Percentiles rank a stretch among this genome's conserved stretches.
Evolutionary conservation across 2,329 filamentous ascomycete genomes (phyloP).

Genomic region (Colletotrichum musae): DNA sequence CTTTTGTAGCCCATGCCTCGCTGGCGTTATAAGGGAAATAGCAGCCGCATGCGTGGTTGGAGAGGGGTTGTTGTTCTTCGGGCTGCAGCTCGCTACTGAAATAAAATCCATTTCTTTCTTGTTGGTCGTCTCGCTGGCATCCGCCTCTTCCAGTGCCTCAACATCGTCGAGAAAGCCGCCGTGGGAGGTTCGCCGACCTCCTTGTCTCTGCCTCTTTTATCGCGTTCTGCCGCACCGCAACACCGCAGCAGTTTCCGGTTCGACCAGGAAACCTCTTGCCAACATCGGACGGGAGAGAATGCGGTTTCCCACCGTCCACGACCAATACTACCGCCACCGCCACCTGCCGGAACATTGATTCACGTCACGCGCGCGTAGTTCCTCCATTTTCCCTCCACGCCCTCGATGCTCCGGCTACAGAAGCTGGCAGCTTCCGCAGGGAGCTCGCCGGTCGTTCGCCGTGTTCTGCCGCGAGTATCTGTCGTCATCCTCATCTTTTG

Average conservation of each 20-base stretch:
- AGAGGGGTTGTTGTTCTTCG: not conserved
- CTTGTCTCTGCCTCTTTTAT: not conserved
- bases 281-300: slow-evolving; percentile 27
- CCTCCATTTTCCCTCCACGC: slow-evolving; percentile 2
- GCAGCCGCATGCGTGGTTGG: slow-evolving; percentile 25
- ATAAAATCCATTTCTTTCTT: not conserved
- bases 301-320: slow-evolving; percentile 24
- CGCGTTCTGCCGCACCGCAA: not conserved
- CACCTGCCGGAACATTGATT: slow-evolving; percentile 28
- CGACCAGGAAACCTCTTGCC: not conserved
- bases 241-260: not conserved
- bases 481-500: slow-evolving; percentile 33
- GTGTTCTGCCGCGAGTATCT: slow-evolving; percentile 24
- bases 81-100: slow-evolving; percentile 7
- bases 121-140: not conserved
- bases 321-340: slow-evolving; percentile 6
- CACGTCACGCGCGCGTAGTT: slow-evolving; percentile 9
- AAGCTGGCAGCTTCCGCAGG: slow-evolving; percentile 31
- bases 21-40: slow-evolving; percentile 38
- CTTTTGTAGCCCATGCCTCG: slow-evolving; percentile 17
- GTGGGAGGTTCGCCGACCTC: not conserved
- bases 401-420: slow-evolving; percentile 31
- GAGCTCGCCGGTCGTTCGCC: slow-evolving; percentile 26
- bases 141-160: not conserved
- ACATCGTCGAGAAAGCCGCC: not conserved